Base-by-base conservation (phyloP, 2,329 filamentous ascomycete genomes). In the Diaporthe sp. region DNA sequence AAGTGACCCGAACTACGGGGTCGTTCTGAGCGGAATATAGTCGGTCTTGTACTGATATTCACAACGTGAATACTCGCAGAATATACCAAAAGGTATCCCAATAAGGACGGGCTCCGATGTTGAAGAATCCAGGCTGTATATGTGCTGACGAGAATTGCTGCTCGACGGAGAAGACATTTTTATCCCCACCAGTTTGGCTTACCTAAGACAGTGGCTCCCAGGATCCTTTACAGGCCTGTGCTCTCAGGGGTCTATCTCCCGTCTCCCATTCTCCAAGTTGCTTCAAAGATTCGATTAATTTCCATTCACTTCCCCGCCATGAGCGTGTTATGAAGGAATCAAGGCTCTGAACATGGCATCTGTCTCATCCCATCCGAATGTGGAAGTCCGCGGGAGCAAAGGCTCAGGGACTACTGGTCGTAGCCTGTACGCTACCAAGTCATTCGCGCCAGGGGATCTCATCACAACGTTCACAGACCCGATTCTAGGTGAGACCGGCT, bases 381-480 rank as follows among this genome's bases (percentile, higher is more conserved):
- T 70, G 74, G 57, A 31, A 49, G 17, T 68, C 74, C 72, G 58
- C 74, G 60, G 72, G 39, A 76, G 76, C 51, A 80, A 86, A 84
- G 76, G 72, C 39, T 72, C 68, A 22, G 76, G 65, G 8, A 44
- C 72, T 71, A 67, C 55, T 72, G 88, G 87, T 76, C 89, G 90
- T 77, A 83, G 84, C 74, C 84, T 92, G 44, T 81, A 83, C 73
- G 85, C 89, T 46, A 84, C 85, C 25, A 82, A 80, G 60, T 6
- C 82, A 77, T 87, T 89, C 80, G 28, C 75, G 4, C 83, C 90
- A 0, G 89, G 89, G 78, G 81, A 84, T 39, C 78, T 83, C 74
- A 87, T 92, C 78, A 84, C 85, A 75, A 79, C 81, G 53, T 89
- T 91, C 80, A 75, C 79, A 37, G 82, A 82, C 22, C 85, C 86